Evolutionary conservation across 1,284 basidiomycete species (phyloP), one percentile per base, ranked within the genome.

Genomic region (Xerocomus minutiporus): DNA sequence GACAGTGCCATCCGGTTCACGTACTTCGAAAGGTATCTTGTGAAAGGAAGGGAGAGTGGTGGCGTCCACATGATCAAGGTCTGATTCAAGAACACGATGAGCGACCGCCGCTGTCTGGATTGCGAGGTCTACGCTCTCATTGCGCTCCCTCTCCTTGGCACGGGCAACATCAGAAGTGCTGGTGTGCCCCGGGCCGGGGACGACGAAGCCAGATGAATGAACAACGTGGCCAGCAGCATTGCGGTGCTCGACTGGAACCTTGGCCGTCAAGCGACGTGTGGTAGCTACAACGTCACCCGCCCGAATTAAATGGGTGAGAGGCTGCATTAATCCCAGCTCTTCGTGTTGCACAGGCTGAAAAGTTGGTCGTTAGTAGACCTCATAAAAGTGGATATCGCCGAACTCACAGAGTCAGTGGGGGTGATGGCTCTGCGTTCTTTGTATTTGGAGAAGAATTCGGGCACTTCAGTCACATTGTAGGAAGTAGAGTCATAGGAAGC

Each of bases 11-110:
- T 74, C 71, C 5, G 48, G 43, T 12, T 67, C 63, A 35, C 58
- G 55, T 0, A 71, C 60, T 53, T 73, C 71, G 25, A 68, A 68
- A 0, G 73, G 73, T 11, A 73, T 59, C 54, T 73, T 74, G 44
- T 61, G 59, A 11, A 43, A 40, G 8, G 51, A 52, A 1, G 59
- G 57, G 20, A 63, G 57, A 1, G 66, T 73, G 15, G 64, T 63
- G 4, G 68, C 59, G 5, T 57, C 46, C 46, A 72, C 58, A 11
- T 56, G 46, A 34, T 60, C 55, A 43, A 64, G 53, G 44, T 66
- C 57, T 23, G 68, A 68, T 49, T 72, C 68, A 43, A 62, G 59
- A 9, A 73, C 72, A 3, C 67, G 53, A 13, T 59, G 58, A 3
- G 66, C 63, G 13, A 73, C 64, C 3, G 70, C 62, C 1, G 57